phyloP scores from a whole-genome alignment of 2,329 filamentous ascomycete species.

The Rhynchosporium graminicola region DNA sequence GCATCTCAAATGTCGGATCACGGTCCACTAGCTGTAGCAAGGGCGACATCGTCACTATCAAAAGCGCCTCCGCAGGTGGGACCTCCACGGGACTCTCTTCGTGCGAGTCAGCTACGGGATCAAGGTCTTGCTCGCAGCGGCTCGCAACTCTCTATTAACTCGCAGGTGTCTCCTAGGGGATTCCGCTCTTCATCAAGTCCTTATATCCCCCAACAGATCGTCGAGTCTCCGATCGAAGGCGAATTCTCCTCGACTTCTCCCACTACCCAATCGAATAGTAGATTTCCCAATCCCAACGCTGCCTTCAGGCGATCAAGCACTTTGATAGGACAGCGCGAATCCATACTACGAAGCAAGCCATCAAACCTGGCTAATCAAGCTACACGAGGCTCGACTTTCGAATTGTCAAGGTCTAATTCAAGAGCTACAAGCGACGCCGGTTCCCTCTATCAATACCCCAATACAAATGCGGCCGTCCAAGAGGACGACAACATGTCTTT shows the following conservation, averaged over 20 bases:
- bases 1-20: conserved; percentile 28
- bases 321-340: conserved; percentile 56
- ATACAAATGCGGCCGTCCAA: conserved; percentile 43
- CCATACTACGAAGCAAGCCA: conserved; percentile 45
- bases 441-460: conserved; percentile 41
- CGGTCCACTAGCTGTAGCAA: conserved; percentile 13
- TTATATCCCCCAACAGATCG: conserved; percentile 38
- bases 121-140: conserved; percentile 18
- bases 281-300: conserved; percentile 31
- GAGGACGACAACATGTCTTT: conserved; percentile 69
- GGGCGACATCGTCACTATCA: conserved; percentile 30
- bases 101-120: conserved; percentile 16
- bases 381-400: conserved; percentile 24
- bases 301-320: conserved; percentile 43
- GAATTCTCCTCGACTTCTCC: conserved; percentile 14
- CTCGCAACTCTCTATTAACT: conserved; percentile 25
- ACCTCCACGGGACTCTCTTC: conserved; percentile 15
- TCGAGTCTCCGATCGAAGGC: conserved; percentile 43
- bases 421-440: conserved; percentile 46
- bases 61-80: conserved; percentile 15
- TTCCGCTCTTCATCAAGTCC: conserved; percentile 41
- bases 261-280: conserved; percentile 22
- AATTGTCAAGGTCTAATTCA: conserved; percentile 24
- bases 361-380: conserved; percentile 24
- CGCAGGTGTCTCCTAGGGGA: conserved; percentile 21